These are phyloP conservation scores for Chalaropsis thielavioides DNA, from an alignment of 2,329 filamentous ascomycete species.

Conservation along the genomic window DNA sequence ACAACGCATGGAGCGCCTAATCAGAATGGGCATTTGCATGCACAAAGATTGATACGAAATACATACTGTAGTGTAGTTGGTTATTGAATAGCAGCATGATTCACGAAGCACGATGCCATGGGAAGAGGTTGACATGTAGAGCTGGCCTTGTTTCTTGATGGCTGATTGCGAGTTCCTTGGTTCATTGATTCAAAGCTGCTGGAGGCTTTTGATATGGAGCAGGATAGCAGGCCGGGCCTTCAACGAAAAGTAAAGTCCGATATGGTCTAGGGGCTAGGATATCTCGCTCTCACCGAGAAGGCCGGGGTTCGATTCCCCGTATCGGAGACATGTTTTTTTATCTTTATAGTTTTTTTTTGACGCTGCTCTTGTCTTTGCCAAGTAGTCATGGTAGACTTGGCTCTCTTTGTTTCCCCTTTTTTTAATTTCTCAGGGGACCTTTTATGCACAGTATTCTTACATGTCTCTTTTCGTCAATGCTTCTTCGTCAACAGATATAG, in stretches of 20 bases:
- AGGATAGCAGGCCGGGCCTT: not conserved
- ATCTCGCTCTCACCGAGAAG: constrained; percentile 18
- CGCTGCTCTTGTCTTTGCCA: not conserved
- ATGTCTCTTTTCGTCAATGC: too few species aligned
- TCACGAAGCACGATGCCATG: not conserved
- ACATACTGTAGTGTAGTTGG: not conserved
- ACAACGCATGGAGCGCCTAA: constrained; percentile 42
- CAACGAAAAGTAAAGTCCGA: constrained; percentile 1
- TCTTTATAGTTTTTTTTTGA: not conserved
- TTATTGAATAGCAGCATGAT: not conserved
- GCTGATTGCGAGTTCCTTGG: too few species aligned
- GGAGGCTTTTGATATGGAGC: not conserved
- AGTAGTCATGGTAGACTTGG: too few species aligned
- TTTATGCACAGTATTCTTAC: too few species aligned
- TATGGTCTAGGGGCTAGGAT: constrained; percentile 11
- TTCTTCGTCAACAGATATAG: too few species aligned
- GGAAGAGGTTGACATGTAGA: not conserved
- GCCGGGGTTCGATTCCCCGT: constrained; percentile 21
- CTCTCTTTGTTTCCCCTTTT: too few species aligned
- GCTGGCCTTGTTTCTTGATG: not conserved
- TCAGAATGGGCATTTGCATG: not conserved
- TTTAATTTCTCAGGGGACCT: too few species aligned
- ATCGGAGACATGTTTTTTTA: constrained; percentile 13
- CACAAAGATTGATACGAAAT: not conserved
- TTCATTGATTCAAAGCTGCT: too few species aligned